Conservation (phyloP, 1,139 yeast genomes). For the Sugiyamaella paludigena region DNA sequence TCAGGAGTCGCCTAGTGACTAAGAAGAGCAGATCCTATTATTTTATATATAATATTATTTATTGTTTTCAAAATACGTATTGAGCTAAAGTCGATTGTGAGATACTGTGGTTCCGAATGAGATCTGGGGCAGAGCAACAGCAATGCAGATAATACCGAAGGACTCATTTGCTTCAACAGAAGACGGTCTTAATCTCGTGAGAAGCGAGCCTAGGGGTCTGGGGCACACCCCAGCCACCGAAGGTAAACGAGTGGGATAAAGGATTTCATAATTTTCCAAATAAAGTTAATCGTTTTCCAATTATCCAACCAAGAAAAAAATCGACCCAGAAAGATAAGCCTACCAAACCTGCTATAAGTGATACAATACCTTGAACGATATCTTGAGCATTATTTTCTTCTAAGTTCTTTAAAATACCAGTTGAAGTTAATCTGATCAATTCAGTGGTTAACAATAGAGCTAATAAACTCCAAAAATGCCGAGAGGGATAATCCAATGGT, state of each 20-base stretch:
- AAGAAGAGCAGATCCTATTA: too few relatives aligned
- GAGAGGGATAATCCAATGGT: constrained; percentile 16
- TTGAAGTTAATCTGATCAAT: constrained; percentile 7
- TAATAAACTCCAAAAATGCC: constrained; percentile 15
- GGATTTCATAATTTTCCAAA: background rate
- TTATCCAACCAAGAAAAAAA: constrained; percentile 8
- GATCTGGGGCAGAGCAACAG: too few relatives aligned
- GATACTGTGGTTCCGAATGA: too few relatives aligned
- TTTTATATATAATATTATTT: too few relatives aligned
- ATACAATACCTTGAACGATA: constrained; percentile 3
- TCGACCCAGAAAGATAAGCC: constrained; percentile 4
- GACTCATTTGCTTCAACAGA: background rate
- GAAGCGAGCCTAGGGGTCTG: too few relatives aligned
- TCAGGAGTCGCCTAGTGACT: too few relatives aligned
- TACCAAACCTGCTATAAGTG: constrained; percentile 3
- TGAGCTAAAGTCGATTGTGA: too few relatives aligned
- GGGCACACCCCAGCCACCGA: too few relatives aligned
- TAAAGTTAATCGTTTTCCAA: constrained; percentile 6
- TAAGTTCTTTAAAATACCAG: constrained; percentile 2
- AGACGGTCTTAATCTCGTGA: too few relatives aligned
- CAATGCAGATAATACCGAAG: background rate
- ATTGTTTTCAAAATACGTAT: background rate
- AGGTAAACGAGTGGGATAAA: too few relatives aligned
- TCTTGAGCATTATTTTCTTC: constrained; percentile 1
- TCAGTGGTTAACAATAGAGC: constrained; percentile 1